These are phyloP conservation scores for Typha latifolia DNA, from an alignment of 176 grass and related monocot genomes.

Conservation along the genomic window DNA sequence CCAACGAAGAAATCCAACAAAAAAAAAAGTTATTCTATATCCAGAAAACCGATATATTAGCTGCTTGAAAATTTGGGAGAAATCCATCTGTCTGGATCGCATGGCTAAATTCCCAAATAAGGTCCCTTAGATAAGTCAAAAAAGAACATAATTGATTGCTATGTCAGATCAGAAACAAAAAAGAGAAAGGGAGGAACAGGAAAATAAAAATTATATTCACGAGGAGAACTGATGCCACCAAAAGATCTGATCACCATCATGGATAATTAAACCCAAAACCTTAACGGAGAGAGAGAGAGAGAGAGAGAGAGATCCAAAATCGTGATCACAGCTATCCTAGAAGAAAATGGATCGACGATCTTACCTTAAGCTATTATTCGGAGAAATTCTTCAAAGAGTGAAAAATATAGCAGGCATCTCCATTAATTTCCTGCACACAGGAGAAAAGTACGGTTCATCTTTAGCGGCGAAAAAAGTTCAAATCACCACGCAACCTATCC, in stretches of 20 bases:
- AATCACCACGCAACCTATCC: slow-evolving; percentile 49
- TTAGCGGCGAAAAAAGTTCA: slow-evolving; percentile 23
- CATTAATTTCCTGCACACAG: slow-evolving; percentile 10
- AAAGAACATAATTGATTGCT: too few species aligned
- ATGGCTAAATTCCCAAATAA: too few species aligned
- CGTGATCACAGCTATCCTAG: background rate
- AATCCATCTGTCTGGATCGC: too few species aligned
- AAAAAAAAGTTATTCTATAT: too few species aligned
- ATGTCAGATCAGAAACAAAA: slow-evolving; percentile 2
- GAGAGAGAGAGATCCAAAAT: background rate
- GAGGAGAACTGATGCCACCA: slow-evolving; percentile 9
- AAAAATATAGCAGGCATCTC: background rate
- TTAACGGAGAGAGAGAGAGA: background rate
- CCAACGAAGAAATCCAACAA: background rate
- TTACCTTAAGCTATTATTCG: background rate
- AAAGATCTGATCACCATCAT: background rate
- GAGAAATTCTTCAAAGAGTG: background rate
- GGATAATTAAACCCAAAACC: slow-evolving; percentile 27
- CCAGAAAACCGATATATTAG: too few species aligned
- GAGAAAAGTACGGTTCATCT: slow-evolving; percentile 1
- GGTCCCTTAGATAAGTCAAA: too few species aligned
- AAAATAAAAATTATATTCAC: background rate
- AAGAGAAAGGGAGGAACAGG: background rate
- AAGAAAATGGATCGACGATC: background rate
- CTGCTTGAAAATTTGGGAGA: too few species aligned